These are phyloP conservation scores for Bonnemaisonia californica DNA, from an alignment of 31 red algal species.

Conservation along the genomic window DNA sequence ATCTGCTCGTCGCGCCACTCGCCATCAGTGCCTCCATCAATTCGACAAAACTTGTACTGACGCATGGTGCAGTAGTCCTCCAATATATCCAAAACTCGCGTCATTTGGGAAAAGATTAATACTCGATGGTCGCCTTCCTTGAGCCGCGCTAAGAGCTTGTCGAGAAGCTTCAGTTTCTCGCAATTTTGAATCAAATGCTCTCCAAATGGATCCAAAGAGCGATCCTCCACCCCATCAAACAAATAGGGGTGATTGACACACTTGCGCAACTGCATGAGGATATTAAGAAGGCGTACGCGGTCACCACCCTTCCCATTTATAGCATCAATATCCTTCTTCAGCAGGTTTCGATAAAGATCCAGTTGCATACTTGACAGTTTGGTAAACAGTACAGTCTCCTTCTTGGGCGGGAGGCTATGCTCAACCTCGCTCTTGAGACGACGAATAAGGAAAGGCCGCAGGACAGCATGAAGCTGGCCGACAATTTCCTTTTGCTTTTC, in stretches of 20 bases:
- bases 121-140: conserved; percentile 91
- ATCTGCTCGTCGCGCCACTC: conserved; percentile 96
- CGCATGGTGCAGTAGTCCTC: conserved; percentile 99
- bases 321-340: conserved; percentile 98
- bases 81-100: conserved; percentile 95
- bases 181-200: conserved; percentile 91
- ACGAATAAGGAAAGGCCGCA: conserved; percentile 96
- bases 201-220: conserved; percentile 96
- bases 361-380: conserved; percentile 94
- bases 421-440: conserved; percentile 98
- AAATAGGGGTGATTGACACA: conserved; percentile 98
- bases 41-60: conserved; percentile 92
- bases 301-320: conserved; percentile 98
- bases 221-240: conserved; percentile 98
- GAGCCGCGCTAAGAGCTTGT: conserved; percentile 90
- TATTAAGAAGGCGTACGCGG: conserved; percentile 97
- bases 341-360: conserved; percentile 84
- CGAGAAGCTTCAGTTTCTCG: conserved; percentile 88
- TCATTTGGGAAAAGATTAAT: conserved; percentile 99
- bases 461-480: conserved; percentile 91
- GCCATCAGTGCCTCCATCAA: conserved; percentile 97
- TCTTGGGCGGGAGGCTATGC: conserved; percentile 95
- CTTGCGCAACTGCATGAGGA: conserved; percentile 99
- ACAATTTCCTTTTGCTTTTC: conserved; percentile 88
- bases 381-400: conserved; percentile 94